Base-by-base conservation (phyloP, 345 rosid genomes). In the Abelmoschus esculentus region DNA sequence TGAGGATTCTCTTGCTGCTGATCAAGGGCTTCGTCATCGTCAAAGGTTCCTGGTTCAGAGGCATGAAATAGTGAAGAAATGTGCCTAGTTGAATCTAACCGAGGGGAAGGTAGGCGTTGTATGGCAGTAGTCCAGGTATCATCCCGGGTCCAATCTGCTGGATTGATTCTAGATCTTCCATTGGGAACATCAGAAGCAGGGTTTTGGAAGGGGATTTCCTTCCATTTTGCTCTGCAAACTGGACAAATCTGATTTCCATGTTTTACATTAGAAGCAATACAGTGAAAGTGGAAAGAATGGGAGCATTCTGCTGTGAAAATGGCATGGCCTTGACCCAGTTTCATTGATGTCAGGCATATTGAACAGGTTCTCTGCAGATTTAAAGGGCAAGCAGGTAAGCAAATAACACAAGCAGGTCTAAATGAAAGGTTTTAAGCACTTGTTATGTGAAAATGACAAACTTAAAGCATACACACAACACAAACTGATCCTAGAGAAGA, bases 301-400 rank as follows among this genome's bases (percentile, higher is more conserved):
- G 99, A 87, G 69, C 99, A 91, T 78, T 95, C 99, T 44, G 99
- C 99, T 0, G 96, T 96, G 76, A 96, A 96, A 57, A 96, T 96
- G 17, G 99, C 99, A n/a, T 86, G 97, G 50, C 97, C 98, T 28
- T 78, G 85, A 7, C 98, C 97, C 34, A 89, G 76, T 80, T 87
- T 90, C 81, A 90, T 85, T 77, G 84, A 67, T 60, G 86, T 81
- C 63, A 96, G 81, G 73, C 99, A 96, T 79, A 96, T 96, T 6
- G 98, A 86, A 85, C 99, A 96, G 0, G 84, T 83, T 72, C 70
- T 89, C 98, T 93, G 92, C 87, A 88, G 32, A 63, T 77, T 47
- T 18, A 13, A 73, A 47, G 19, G 42, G 29, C 65, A 75, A 54
- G 59, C 62, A 28, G 46, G 38, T 58, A 6, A 58, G 62, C 12